Evolutionary conservation across 163 green algal species (phyloP).

Genomic region (Volvox carteri): DNA sequence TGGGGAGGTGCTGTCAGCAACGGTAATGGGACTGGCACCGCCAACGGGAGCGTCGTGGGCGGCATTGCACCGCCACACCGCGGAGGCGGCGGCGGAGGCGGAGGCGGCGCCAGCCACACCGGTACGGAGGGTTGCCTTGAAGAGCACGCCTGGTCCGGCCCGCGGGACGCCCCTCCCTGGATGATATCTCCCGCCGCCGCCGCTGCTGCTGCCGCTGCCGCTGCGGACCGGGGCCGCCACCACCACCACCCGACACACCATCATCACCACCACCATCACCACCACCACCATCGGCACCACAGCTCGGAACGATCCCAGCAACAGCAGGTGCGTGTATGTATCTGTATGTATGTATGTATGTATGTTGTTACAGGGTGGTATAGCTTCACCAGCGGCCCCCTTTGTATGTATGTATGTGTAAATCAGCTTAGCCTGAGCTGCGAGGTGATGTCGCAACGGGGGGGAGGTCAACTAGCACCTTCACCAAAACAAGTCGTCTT

Average conservation of each 20-base stretch:
- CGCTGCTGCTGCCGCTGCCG: too few relatives aligned
- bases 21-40: background rate
- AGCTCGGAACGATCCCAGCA: slow-evolving; percentile 26
- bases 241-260: slow-evolving; percentile 28
- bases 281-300: slow-evolving; percentile 26
- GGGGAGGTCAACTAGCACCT: too few relatives aligned
- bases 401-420: too few relatives aligned
- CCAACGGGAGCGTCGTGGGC: background rate
- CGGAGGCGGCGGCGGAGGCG: too few relatives aligned
- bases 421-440: too few relatives aligned
- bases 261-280: slow-evolving; percentile 37
- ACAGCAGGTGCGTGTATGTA: slow-evolving; percentile 40
- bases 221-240: background rate
- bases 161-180: background rate
- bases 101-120: background rate
- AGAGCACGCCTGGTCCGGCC: background rate
- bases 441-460: too few relatives aligned
- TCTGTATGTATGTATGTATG: too few relatives aligned
- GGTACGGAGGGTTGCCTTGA: background rate
- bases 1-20: background rate
- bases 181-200: background rate
- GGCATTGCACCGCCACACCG: background rate
- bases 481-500: too few relatives aligned
- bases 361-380: too few relatives aligned
- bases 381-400: too few relatives aligned